Evolutionary conservation across 2,329 filamentous ascomycete species (phyloP).

Genomic region (Fusarium caatingaense): DNA sequence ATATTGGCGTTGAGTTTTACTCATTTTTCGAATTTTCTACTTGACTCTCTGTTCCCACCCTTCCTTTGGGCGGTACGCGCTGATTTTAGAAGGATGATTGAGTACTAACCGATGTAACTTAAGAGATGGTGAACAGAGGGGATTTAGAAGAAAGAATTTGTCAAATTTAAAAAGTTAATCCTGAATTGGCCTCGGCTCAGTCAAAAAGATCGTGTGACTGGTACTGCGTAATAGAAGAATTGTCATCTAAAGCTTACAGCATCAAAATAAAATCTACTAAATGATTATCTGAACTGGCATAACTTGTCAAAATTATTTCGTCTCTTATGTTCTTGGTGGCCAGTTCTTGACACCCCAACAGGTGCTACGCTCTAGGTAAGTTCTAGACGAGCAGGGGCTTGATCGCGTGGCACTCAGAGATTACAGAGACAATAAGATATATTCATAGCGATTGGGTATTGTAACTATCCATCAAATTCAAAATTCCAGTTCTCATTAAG

Average conservation of each 20-base stretch:
- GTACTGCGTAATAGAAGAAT: neutral
- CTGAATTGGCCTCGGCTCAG: constrained; percentile 9
- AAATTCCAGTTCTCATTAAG: constrained; percentile 28
- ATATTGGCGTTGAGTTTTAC: constrained; percentile 50
- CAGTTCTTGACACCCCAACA: neutral
- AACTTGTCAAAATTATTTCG: neutral
- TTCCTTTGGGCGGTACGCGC: constrained; percentile 17
- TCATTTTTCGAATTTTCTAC: constrained; percentile 43
- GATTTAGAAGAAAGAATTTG: constrained; percentile 37
- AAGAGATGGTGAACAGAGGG: constrained; percentile 23
- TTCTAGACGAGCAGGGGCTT: neutral
- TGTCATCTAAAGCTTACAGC: neutral
- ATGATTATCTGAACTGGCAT: neutral
- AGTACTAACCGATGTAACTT: constrained; percentile 29
- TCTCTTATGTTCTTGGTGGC: neutral
- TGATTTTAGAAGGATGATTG: constrained; percentile 19
- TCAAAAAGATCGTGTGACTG: constrained; percentile 8
- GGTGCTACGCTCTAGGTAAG: neutral
- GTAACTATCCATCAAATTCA: constrained; percentile 22
- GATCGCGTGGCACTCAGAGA: neutral
- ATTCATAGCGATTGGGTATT: constrained; percentile 42
- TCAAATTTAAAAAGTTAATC: constrained; percentile 40
- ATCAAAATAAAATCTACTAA: neutral
- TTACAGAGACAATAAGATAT: neutral
- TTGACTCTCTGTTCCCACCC: constrained; percentile 31